A percentile compares a stretch with the other conserved stretches of the same genome.
Evolutionary conservation across 2,329 filamentous ascomycete genomes (phyloP).

Genomic region (Pseudocercospora fijiensis): DNA sequence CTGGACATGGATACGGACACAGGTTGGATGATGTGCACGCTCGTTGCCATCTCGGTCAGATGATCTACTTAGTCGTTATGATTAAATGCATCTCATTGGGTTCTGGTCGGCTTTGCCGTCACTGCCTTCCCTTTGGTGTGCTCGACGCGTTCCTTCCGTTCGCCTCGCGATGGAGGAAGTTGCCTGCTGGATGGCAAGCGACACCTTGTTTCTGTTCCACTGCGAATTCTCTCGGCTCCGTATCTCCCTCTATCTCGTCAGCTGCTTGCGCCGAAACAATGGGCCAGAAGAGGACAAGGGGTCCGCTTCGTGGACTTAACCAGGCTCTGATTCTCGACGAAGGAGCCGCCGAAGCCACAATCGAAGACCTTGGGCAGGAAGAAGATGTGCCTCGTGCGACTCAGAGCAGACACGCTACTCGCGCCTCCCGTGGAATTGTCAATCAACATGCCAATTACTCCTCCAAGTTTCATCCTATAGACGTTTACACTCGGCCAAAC

Average conservation of each 20-base stretch:
- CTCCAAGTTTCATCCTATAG: constrained; percentile 33
- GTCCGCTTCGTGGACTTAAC: constrained; percentile 18
- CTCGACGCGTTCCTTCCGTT: neutral
- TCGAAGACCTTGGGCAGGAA: constrained; percentile 12
- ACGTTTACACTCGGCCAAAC: constrained; percentile 27
- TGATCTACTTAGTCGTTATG: constrained; percentile 6
- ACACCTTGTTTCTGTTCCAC: neutral
- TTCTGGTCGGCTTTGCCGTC: constrained; percentile 4
- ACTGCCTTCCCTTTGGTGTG: neutral
- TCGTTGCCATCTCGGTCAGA: neutral
- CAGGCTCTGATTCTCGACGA: constrained; percentile 14
- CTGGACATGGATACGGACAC: neutral
- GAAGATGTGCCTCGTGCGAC: neutral
- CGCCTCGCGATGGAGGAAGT: neutral
- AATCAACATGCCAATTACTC: constrained; percentile 20
- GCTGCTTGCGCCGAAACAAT: neutral
- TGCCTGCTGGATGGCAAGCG: neutral
- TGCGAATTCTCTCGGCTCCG: neutral
- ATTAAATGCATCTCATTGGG: constrained; percentile 8
- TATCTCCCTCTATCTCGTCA: neutral
- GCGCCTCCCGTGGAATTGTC: constrained; percentile 17
- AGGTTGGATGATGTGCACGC: neutral
- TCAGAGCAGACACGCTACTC: constrained; percentile 19
- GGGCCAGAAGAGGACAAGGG: neutral
- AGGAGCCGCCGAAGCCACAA: constrained; percentile 6